A percentile compares a stretch with the other conserved stretches of the same genome.
These are phyloP conservation scores for Fusarium tanahbumbuense DNA, from an alignment of 2,329 filamentous ascomycete genomes.

Conservation along the genomic window DNA sequence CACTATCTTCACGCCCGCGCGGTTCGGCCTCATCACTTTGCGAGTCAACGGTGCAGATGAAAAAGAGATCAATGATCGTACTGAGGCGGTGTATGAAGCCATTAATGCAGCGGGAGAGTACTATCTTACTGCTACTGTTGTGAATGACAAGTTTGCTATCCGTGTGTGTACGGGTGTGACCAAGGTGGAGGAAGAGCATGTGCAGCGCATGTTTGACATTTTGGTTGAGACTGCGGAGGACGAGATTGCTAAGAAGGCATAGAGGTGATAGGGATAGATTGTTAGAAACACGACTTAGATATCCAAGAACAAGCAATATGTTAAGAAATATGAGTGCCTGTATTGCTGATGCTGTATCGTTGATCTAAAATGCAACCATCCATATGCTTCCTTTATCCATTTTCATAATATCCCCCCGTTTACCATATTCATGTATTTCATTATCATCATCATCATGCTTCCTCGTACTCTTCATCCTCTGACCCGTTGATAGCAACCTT, in stretches of 20 bases:
- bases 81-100: conserved; percentile 78
- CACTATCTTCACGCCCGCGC: conserved; percentile 76
- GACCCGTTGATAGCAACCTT: background rate
- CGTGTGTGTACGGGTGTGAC: conserved; percentile 81
- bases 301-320: background rate
- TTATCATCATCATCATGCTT: conserved; percentile 6
- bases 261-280: background rate
- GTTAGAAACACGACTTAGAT: background rate
- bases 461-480: conserved; percentile 9
- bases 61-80: conserved; percentile 72
- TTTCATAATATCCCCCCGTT: background rate
- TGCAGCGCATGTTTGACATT: conserved; percentile 79
- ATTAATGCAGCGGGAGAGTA: conserved; percentile 81
- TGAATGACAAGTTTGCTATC: conserved; percentile 81
- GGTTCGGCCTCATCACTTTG: conserved; percentile 84
- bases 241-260: conserved; percentile 26
- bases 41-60: conserved; percentile 61
- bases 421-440: conserved; percentile 1
- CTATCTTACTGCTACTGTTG: conserved; percentile 82
- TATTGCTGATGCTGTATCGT: background rate
- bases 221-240: conserved; percentile 72
- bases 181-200: conserved; percentile 75
- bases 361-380: background rate
- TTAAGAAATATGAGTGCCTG: background rate
- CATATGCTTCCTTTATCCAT: conserved; percentile 1